A percentile compares a stretch with the other conserved stretches of the same genome.
phyloP scores from a whole-genome alignment of 164 flowering plant genomes.

The Macadamia integrifolia region DNA sequence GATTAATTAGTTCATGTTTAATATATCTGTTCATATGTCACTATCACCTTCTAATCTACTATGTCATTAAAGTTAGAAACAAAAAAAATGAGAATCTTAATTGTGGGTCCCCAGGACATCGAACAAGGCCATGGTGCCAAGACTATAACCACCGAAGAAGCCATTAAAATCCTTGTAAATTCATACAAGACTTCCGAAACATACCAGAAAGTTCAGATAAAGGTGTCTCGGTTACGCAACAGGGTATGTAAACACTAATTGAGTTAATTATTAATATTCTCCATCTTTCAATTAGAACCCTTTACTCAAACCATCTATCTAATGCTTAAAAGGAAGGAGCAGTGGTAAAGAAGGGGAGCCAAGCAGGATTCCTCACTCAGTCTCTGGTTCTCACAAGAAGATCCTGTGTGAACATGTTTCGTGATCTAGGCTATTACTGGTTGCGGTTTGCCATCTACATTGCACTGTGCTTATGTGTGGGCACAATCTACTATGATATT shows the following conservation, averaged over 20 bases:
- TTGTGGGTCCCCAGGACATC: conserved; percentile 20
- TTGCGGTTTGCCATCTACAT: conserved; percentile 36
- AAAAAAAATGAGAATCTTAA: neutral
- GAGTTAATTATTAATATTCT: too few relatives aligned
- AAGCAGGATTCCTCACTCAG: too few relatives aligned
- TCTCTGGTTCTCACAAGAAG: too few relatives aligned
- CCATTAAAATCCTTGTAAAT: conserved; percentile 30
- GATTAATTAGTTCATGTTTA: too few relatives aligned
- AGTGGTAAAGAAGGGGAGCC: conserved; percentile 10
- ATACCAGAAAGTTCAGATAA: conserved; percentile 20
- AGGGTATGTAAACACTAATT: conserved; percentile 15
- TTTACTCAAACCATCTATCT: too few relatives aligned
- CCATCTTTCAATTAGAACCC: too few relatives aligned
- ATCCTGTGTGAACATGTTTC: conserved; percentile 49
- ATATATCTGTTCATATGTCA: too few relatives aligned
- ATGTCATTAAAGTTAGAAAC: neutral
- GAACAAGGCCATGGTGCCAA: conserved; percentile 29
- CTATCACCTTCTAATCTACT: too few relatives aligned
- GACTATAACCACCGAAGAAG: conserved; percentile 34
- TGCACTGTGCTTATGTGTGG: conserved; percentile 29
- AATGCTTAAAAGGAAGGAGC: conserved; percentile 19
- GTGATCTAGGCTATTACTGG: conserved; percentile 71
- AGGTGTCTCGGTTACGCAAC: conserved; percentile 20
- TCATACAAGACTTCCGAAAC: conserved; percentile 41
- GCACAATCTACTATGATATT: conserved; percentile 41